Conservation (phyloP, 148 eudicot species). For the Chenopodium quinoa region DNA sequence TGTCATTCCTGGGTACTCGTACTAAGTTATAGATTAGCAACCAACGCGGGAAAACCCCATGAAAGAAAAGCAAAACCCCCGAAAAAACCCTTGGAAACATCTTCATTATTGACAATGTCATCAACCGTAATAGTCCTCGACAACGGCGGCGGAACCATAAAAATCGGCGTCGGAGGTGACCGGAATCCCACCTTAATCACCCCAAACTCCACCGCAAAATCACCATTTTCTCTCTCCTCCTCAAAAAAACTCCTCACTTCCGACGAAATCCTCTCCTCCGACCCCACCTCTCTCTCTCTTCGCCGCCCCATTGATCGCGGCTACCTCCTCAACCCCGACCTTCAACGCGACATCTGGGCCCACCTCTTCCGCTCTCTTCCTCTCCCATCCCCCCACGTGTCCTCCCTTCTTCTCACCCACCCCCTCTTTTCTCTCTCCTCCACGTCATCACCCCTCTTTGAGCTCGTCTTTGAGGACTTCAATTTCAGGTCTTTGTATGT, state of each 20-base stretch:
- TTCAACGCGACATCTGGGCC: slow-evolving; percentile 76
- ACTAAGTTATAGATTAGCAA: background rate
- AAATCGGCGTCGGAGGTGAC: slow-evolving; percentile 86
- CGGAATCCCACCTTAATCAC: slow-evolving; percentile 58
- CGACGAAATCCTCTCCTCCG: slow-evolving; percentile 52
- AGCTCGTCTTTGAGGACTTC: slow-evolving; percentile 81
- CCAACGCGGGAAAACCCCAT: background rate
- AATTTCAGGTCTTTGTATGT: slow-evolving; percentile 53
- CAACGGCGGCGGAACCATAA: slow-evolving; percentile 84
- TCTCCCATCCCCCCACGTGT: slow-evolving; percentile 29
- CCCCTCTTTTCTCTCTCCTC: slow-evolving; percentile 55
- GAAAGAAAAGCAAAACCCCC: background rate
- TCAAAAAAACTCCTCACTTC: slow-evolving; percentile 53
- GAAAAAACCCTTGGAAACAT: background rate
- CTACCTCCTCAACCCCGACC: slow-evolving; percentile 75
- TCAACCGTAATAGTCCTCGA: slow-evolving; percentile 72
- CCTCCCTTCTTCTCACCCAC: slow-evolving; percentile 70
- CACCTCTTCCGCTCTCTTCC: slow-evolving; percentile 60
- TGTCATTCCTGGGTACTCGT: too few relatives aligned
- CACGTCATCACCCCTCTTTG: slow-evolving; percentile 47
- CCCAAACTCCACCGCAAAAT: slow-evolving; percentile 77
- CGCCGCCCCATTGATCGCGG: slow-evolving; percentile 94
- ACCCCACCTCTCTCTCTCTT: slow-evolving; percentile 79
- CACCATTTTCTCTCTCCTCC: slow-evolving; percentile 45
- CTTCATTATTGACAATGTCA: slow-evolving; percentile 26